Evolutionary conservation across 23 red algal species (phyloP).

Genomic region (Agarophyton chilense): DNA sequence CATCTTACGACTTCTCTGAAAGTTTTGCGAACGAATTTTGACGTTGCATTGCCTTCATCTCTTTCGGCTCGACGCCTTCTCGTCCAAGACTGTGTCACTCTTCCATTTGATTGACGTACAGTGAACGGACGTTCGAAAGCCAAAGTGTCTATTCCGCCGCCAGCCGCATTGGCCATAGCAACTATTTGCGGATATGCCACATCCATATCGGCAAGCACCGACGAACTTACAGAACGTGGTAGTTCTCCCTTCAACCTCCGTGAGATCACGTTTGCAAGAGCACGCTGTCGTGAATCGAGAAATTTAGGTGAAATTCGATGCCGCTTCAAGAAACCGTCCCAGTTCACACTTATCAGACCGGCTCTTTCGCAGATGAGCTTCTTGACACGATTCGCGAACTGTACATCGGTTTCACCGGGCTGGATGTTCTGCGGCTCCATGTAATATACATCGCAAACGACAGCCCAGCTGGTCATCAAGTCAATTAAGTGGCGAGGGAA

Average conservation of each 20-base stretch:
- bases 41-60: conserved; percentile 15
- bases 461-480: conserved; percentile 97
- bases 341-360: conserved; percentile 83
- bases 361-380: conserved; percentile 69
- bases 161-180: conserved; percentile 6
- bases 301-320: conserved; percentile 92
- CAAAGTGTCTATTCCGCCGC: conserved; percentile 41
- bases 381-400: conserved; percentile 92
- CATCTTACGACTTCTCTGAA: conserved; percentile 28
- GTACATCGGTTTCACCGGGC: conserved; percentile 58
- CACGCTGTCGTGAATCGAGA: conserved; percentile 80
- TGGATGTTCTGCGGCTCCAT: conserved; percentile 72
- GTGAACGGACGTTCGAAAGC: conserved; percentile 21
- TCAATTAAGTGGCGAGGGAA: conserved; percentile 88
- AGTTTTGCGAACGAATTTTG: conserved; percentile 8
- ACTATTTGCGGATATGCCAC: conserved; percentile 18
- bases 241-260: conserved; percentile 48
- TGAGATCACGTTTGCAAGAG: conserved; percentile 48
- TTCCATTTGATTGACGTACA: conserved; percentile 3
- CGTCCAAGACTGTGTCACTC: background rate
- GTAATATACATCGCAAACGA: conserved; percentile 95
- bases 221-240: conserved; percentile 33
- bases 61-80: conserved; percentile 10
- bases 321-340: conserved; percentile 98
- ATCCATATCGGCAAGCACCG: conserved; percentile 44